Base-by-base conservation (phyloP, 2,329 filamentous ascomycete genomes). In the Dactylellina leptospora region DNA sequence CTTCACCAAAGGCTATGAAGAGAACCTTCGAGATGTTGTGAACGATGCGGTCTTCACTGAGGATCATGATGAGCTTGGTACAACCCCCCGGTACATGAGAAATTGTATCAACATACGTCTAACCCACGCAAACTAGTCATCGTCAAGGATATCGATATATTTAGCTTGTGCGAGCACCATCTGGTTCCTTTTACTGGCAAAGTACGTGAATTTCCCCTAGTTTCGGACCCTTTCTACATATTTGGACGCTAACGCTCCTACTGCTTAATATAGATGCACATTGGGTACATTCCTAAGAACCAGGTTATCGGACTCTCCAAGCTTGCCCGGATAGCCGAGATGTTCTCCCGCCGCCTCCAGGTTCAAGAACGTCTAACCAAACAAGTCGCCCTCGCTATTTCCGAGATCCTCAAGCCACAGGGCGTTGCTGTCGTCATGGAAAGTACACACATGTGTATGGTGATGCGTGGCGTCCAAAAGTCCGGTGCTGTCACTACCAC, bases 381-480 rank as follows among this genome's bases (percentile, higher is more conserved):
- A 80, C 93, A 99, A 80, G 93, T 99, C 11, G 95, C 95, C 18
- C 87, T 96, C 74, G 93, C 95, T 13, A 89, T 99, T 74, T 92
- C 92, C 79, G 93, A 97, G 78, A 88, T 97, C 10, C 84, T 99
- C 50, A 90, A 96, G 79, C 95, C 95, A 1, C 92, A 96, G 78
- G 95, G 95, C 48, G 93, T 99, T 1, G 93, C 91, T 18, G 95
- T 99, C 1, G 93, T 99, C 70, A 96, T 99, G 89, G 95, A 99
- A 79, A 96, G 91, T 11, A 93, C 88, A 78, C 95, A 99, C 81
- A 83, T 97, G 48, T 99, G 95, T 83, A 99, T 97, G 93, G 92
- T 96, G 13, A 97, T 97, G 93, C 87, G 95, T 48, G 95, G 95
- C n/a, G 93, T 99, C 8, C 87, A 97, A 79, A 97, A 99, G 84